Base-by-base conservation (phyloP, 1,284 basidiomycete genomes). In the Pascua sp. region DNA sequence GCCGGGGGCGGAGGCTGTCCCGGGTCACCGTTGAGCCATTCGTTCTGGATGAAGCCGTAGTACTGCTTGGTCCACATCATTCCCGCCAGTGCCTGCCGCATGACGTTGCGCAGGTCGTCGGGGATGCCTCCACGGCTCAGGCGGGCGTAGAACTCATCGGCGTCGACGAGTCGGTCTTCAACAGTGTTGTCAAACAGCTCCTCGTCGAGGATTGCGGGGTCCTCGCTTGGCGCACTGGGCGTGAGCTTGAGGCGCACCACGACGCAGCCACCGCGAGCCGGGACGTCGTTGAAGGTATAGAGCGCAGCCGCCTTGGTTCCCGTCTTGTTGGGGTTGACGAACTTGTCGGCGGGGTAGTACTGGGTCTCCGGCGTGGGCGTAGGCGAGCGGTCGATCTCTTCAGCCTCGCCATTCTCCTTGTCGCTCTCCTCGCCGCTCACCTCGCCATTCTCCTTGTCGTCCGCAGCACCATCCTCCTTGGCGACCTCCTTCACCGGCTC, bases 61-160 rank as follows among this genome's bases (percentile, higher is more conserved):
- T 86, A 92, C 70, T 98, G 95, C 80, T 98, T 98, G 54, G 90
- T 94, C 93, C 95, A 98, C 53, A 98, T 80, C 95, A 98, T 98
- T n/a, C 95, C 95, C 18, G 86, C 87, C 41, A 98, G 80, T n/a
- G 93, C 95, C 77, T 98, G 95, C 59, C 95, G 83, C 91, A 93
- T 96, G 70, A 98, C 90, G 77, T 93, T 93, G 74, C 86, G 87
- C 72, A 98, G 81, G 78, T 98, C 95, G 60, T 96, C 92, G 63
- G 84, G 89, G 70, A 95, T 86, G 11, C 88, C 86, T 5, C 89
- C 89, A 63, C 86, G 82, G 50, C 87, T 85, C 56, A 98, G 82
- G 13, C 85, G 82, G 51, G 83, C 81, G 78, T 97, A 98, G 74
- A 98, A 98, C 77, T 98, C 95, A 75, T 98, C 91, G 10, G 93